These are phyloP conservation scores for Eucalyptus marginata DNA, from an alignment of 345 rosid species.

Conservation along the genomic window DNA sequence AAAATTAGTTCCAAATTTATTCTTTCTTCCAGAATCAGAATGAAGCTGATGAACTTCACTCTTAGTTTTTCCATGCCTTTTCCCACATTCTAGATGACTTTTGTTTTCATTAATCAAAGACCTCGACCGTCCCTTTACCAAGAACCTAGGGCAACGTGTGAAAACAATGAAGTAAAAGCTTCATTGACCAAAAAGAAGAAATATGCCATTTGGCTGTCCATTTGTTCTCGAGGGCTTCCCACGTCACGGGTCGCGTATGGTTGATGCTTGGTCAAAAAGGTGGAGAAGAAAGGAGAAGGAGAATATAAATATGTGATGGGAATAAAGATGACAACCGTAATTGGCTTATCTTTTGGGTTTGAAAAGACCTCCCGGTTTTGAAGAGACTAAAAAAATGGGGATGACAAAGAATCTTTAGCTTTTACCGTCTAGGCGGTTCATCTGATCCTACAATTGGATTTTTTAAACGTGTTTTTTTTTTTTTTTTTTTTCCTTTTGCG, in stretches of 20 bases:
- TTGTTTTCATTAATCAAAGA: not conserved
- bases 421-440: not conserved
- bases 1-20: not conserved
- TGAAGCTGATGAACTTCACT: not conserved
- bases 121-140: not conserved
- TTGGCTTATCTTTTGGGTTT: not conserved
- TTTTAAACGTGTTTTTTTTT: not conserved
- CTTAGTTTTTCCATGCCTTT: not conserved
- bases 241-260: not conserved
- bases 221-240: not conserved
- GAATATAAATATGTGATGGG: not conserved
- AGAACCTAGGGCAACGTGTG: not conserved
- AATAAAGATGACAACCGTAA: not conserved
- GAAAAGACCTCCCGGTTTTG: not conserved
- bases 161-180: not conserved
- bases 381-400: not conserved
- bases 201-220: not conserved
- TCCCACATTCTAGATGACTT: not conserved
- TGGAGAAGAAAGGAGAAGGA: not conserved
- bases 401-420: not conserved
- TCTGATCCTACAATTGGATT: not conserved
- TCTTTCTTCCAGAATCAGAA: not conserved
- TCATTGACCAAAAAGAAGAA: not conserved
- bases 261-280: not conserved
- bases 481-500: not conserved